These are phyloP conservation scores for Tetrahymena thermophila DNA, from an alignment of 73 alveolate genomes.

Conservation along the genomic window DNA sequence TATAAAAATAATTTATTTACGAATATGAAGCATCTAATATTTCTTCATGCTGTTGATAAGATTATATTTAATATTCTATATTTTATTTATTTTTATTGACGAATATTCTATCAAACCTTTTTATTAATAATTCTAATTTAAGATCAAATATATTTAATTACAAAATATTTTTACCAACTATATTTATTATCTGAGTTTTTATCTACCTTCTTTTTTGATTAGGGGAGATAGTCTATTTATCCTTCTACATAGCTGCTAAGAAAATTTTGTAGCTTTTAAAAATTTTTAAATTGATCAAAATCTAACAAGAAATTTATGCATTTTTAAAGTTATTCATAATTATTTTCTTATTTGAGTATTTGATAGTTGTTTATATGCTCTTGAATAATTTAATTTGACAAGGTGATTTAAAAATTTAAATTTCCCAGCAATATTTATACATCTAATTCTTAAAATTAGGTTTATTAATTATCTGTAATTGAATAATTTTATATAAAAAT, in stretches of 20 bases:
- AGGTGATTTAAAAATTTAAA: not conserved
- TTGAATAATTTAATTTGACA: not conserved
- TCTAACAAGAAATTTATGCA: not conserved
- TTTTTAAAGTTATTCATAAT: not conserved
- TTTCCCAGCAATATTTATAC: not conserved
- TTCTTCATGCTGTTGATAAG: not conserved
- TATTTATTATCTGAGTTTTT: not conserved
- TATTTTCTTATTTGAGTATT: not conserved
- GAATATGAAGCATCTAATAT: not conserved
- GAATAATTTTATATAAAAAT: not conserved
- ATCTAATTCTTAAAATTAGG: not conserved
- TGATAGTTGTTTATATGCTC: not conserved
- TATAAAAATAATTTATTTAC: not conserved
- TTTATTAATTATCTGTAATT: not conserved
- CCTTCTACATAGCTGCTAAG: not conserved
- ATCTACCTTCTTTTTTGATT: not conserved
- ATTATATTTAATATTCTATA: not conserved
- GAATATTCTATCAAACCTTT: not conserved
- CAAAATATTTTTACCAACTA: not conserved
- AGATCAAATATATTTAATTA: not conserved
- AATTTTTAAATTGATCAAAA: not conserved
- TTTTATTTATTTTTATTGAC: not conserved
- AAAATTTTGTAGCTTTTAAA: not conserved
- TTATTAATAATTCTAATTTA: not conserved
- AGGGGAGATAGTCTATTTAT: not conserved